These are phyloP conservation scores for Asterophora parasitica DNA, from an alignment of 768 basidiomycete species.

Conservation along the genomic window DNA sequence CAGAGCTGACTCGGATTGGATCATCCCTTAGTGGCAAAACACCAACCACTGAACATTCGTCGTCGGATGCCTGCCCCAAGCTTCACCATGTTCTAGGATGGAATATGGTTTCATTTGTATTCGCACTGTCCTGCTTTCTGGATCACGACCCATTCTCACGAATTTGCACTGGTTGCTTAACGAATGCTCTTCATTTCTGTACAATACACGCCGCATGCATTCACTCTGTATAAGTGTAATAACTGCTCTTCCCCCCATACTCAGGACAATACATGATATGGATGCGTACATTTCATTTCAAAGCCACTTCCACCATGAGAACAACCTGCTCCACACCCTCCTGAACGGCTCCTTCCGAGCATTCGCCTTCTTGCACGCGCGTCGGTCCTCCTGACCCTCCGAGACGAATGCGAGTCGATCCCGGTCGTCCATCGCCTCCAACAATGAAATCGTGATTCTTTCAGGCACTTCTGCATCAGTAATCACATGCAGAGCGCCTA, in stretches of 20 bases:
- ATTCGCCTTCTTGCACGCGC: neutral
- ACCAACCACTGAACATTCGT: constrained; percentile 1
- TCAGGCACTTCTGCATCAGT: constrained; percentile 13
- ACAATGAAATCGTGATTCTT: constrained; percentile 23
- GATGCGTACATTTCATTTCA: neutral
- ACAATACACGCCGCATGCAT: neutral
- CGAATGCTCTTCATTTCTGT: neutral
- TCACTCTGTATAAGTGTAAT: too few relatives aligned
- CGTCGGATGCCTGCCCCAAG: constrained; percentile 13
- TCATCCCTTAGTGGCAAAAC: neutral
- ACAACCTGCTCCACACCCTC: constrained; percentile 9
- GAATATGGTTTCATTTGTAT: too few relatives aligned
- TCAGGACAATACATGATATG: too few relatives aligned
- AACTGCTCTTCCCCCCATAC: too few relatives aligned
- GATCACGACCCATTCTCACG: too few relatives aligned
- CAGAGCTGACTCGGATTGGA: neutral
- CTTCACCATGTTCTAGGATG: constrained; percentile 11
- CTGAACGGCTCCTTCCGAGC: constrained; percentile 1
- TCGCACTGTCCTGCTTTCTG: too few relatives aligned
- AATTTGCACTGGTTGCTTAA: neutral
- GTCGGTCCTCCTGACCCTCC: neutral
- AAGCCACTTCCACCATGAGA: neutral
- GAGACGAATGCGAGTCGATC: constrained; percentile 10
- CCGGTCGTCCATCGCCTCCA: constrained; percentile 26
- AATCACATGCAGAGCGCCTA: neutral